Evolutionary conservation across 495 filamentous ascomycete species (phyloP), one percentile per base, ranked within the genome.

Genomic region (Lasiosphaeriaceae sp.): DNA sequence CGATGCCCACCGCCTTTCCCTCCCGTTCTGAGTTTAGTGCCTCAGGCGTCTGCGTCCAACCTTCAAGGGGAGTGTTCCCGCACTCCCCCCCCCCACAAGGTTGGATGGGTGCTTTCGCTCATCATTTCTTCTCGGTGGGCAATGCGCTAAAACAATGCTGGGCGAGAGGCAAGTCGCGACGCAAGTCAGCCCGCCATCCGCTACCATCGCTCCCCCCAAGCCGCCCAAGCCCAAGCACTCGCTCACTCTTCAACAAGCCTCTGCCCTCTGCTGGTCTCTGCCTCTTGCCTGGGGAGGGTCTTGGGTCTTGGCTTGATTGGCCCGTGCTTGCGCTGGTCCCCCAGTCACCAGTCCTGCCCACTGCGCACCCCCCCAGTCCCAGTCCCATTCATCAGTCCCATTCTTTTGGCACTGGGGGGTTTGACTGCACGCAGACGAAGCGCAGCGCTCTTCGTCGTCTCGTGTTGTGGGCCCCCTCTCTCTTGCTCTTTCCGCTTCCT

Each of bases 391-490:
- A n/a, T n/a, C n/a, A n/a, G n/a, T n/a, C n/a, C n/a, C n/a, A n/a
- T n/a, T n/a, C n/a, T 37, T 37, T 37, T 37, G 34, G 34, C 34
- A 37, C 34, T 37, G 34, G 34, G 34, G 34, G 34, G 34, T 14
- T 37, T 37, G 34, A 9, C 34, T 37, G 34, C 8, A 37, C 34
- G 29, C 46, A 19, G 49, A 41, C 52, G 46, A 50, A 48, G 48
- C 56, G 43, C 59, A 47, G 34, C 35, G 53, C 55, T 59, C 58
- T 43, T 56, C 39, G 48, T 50, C 56, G 58, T 44, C 43, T 63
- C 54, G 47, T 58, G 58, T 37, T 58, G 66, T 66, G 64, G 63
- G 63, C 59, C 60, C 66, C 57, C 62, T 62, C 65, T 61, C 63
- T 55, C 58, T 65, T 34, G 19, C 56, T 58, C 59, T 63, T 59